Evolutionary conservation across 176 grass and related monocot genomes (phyloP).

Genomic region (Oryza longistaminata): DNA sequence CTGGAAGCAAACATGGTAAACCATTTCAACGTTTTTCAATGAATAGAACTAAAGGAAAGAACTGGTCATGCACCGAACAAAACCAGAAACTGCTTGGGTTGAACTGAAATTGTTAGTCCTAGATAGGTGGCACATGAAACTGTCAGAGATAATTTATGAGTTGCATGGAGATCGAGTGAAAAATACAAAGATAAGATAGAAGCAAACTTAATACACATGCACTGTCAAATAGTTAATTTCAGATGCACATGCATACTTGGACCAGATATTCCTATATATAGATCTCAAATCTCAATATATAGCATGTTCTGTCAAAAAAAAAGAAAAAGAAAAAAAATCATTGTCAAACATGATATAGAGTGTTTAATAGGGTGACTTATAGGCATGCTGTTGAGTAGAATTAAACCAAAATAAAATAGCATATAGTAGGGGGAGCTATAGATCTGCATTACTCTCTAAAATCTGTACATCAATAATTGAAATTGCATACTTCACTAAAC

Average conservation of each 20-base stretch:
- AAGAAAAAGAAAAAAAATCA: too few species aligned
- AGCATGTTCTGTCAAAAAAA: not conserved
- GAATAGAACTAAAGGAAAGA: too few species aligned
- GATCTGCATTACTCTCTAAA: conserved; percentile 3
- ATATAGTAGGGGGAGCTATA: conserved; percentile 37
- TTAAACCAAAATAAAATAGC: not conserved
- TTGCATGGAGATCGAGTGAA: too few species aligned
- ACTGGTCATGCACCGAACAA: too few species aligned
- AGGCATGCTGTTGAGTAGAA: conserved; percentile 44
- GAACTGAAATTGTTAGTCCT: too few species aligned
- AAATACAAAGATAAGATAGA: too few species aligned
- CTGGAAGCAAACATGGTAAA: not conserved
- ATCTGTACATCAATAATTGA: not conserved
- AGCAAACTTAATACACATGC: too few species aligned
- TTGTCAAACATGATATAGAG: conserved; percentile 3
- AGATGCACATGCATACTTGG: not conserved
- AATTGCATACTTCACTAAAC: not conserved
- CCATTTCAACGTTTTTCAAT: too few species aligned
- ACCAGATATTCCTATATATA: not conserved
- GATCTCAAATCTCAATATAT: not conserved
- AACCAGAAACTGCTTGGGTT: too few species aligned
- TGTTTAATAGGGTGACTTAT: not conserved
- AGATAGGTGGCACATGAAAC: too few species aligned
- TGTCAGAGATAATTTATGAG: too few species aligned
- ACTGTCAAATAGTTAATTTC: too few species aligned